These are phyloP conservation scores for Panaeolus cyanescens DNA, from an alignment of 768 basidiomycete species.

Conservation along the genomic window DNA sequence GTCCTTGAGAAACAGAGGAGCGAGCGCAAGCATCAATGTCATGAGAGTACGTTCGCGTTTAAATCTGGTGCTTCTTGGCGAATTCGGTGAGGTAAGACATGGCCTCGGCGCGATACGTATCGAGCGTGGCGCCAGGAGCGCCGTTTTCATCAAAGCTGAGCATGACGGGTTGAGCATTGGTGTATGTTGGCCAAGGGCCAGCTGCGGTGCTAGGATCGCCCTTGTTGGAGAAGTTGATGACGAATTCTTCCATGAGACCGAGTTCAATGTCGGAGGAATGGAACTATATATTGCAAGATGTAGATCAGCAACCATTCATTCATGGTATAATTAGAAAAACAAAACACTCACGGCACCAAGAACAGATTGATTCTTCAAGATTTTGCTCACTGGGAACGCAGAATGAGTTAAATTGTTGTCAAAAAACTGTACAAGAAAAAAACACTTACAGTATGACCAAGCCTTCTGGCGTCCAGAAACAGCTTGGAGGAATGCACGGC, in stretches of 20 bases:
- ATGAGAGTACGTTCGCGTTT: not conserved
- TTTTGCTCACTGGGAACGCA: not conserved
- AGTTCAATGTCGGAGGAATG: not conserved
- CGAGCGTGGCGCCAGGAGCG: not conserved
- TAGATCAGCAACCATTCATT: not conserved
- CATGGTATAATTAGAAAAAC: too few species aligned
- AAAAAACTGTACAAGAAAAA: not conserved
- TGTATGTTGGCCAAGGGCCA: not conserved
- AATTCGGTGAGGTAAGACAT: not conserved
- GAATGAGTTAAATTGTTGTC: not conserved
- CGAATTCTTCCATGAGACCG: not conserved
- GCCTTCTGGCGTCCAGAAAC: not conserved
- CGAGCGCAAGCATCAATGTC: not conserved
- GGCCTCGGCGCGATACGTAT: constrained; percentile 5
- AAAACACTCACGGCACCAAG: not conserved
- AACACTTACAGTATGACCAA: not conserved
- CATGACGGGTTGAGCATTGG: not conserved
- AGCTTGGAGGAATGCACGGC: constrained; percentile 33
- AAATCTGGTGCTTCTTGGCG: not conserved
- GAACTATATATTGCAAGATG: not conserved
- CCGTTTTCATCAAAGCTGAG: not conserved
- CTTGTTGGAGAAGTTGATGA: not conserved
- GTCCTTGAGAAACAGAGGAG: not conserved
- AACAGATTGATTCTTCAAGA: not conserved
- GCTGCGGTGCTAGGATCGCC: not conserved